phyloP scores from a whole-genome alignment of 805 yeast genomes.

The Candida dajiaensis region DNA sequence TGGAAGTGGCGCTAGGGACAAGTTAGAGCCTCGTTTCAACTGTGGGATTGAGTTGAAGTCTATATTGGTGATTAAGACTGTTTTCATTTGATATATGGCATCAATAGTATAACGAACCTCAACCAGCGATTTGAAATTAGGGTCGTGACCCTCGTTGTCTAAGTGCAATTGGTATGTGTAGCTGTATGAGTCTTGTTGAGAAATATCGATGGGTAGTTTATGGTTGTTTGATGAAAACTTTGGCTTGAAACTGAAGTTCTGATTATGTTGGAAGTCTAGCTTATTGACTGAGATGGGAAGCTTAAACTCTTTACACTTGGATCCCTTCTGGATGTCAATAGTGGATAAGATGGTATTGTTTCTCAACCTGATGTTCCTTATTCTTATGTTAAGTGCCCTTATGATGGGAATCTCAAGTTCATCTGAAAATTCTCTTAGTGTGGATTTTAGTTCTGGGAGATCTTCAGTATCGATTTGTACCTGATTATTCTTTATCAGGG shows the following conservation, averaged over 20 bases:
- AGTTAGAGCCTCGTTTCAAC: conserved; percentile 5
- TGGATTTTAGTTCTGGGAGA: neutral
- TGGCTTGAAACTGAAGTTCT: conserved; percentile 15
- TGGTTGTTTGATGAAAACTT: conserved; percentile 2
- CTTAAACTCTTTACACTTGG: conserved; percentile 26
- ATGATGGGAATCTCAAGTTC: conserved; percentile 22
- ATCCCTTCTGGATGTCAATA: conserved; percentile 42
- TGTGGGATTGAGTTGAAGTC: conserved; percentile 10
- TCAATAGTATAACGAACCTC: conserved; percentile 25
- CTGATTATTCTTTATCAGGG: conserved; percentile 13
- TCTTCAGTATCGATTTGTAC: conserved; percentile 1
- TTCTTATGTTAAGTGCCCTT: conserved; percentile 37
- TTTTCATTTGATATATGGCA: conserved; percentile 14
- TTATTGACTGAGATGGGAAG: conserved; percentile 11
- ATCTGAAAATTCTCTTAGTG: neutral
- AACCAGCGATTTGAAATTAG: conserved; percentile 11
- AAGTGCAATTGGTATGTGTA: conserved; percentile 23
- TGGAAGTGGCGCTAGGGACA: conserved; percentile 1
- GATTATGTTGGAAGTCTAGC: conserved; percentile 16
- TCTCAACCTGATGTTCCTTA: conserved; percentile 43
- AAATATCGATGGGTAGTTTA: conserved; percentile 23
- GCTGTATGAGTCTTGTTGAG: conserved; percentile 22
- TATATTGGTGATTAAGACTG: conserved; percentile 15
- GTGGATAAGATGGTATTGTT: conserved; percentile 42
- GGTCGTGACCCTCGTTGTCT: conserved; percentile 3